Conservation (phyloP, 148 eudicot species). For the Camellia sinensis region DNA sequence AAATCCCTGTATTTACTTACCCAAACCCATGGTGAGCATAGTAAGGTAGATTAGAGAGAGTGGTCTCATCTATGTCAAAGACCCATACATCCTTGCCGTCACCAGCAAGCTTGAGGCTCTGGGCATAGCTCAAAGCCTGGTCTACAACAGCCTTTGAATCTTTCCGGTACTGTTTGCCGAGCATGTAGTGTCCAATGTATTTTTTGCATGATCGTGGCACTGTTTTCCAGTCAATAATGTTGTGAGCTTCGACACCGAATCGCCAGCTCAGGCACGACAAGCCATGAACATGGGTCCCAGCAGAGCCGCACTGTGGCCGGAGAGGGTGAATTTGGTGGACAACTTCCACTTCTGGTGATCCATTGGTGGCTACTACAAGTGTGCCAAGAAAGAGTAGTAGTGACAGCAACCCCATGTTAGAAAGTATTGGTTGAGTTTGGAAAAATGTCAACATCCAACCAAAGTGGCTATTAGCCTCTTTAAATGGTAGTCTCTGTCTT, state of each 20-base stretch:
- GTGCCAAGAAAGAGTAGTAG: not conserved
- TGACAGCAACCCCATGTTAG: not conserved
- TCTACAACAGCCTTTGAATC: constrained; percentile 36
- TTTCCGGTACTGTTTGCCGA: constrained; percentile 47
- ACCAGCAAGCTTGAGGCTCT: constrained; percentile 16
- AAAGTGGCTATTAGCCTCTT: no score
- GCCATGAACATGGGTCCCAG: constrained; percentile 27
- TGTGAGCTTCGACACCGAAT: constrained; percentile 56
- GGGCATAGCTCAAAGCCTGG: constrained; percentile 32
- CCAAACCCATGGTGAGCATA: constrained; percentile 48
- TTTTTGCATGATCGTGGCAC: constrained; percentile 45
- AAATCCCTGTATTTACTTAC: constrained; percentile 11
- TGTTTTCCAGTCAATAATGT: constrained; percentile 39
- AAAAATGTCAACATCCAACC: not conserved
- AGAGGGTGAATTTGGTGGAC: constrained; percentile 37
- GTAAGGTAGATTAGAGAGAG: constrained; percentile 49
- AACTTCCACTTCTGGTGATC: not conserved
- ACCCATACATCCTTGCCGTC: constrained; percentile 41
- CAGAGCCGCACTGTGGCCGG: constrained; percentile 35
- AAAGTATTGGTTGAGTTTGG: not conserved
- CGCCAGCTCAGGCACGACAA: constrained; percentile 67
- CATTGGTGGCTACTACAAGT: not conserved
- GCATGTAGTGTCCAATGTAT: constrained; percentile 60
- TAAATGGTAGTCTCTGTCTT: no score
- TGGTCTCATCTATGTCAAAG: constrained; percentile 47